Conservation (phyloP, 2,329 filamentous ascomycete genomes). For the Penicillium psychrosexuale region DNA sequence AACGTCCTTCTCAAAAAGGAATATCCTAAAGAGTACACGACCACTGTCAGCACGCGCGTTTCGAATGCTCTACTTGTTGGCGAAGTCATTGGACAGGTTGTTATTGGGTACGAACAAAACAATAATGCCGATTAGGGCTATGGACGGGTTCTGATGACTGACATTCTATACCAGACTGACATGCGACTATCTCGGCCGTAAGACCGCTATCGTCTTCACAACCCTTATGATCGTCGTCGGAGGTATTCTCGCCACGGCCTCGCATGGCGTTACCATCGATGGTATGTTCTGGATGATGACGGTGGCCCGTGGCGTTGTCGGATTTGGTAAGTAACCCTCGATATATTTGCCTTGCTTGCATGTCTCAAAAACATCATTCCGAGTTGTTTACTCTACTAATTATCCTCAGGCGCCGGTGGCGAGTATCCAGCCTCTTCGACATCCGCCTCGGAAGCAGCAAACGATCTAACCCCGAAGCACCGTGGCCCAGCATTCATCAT, state of each 20-base stretch:
- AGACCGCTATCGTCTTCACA: slow-evolving; percentile 46
- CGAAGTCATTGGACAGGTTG: slow-evolving; percentile 28
- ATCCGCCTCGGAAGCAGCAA: slow-evolving; percentile 49
- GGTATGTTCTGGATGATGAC: slow-evolving; percentile 56
- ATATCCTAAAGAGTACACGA: slow-evolving; percentile 27
- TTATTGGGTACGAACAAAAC: slow-evolving; percentile 22
- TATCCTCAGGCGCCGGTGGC: slow-evolving; percentile 36
- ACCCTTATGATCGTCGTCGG: slow-evolving; percentile 49
- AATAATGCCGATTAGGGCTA: background rate
- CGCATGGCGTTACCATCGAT: slow-evolving; percentile 45
- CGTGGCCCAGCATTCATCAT: slow-evolving; percentile 48
- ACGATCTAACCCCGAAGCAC: slow-evolving; percentile 42
- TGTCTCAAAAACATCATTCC: background rate
- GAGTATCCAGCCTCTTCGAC: slow-evolving; percentile 51
- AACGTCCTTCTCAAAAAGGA: slow-evolving; percentile 30
- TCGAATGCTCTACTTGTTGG: slow-evolving; percentile 30
- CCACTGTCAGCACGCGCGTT: slow-evolving; percentile 28
- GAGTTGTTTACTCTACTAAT: background rate
- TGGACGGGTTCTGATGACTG: background rate
- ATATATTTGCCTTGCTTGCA: background rate
- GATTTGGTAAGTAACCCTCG: slow-evolving; percentile 37
- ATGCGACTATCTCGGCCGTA: slow-evolving; percentile 48
- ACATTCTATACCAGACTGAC: slow-evolving; percentile 27
- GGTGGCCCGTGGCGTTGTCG: slow-evolving; percentile 48
- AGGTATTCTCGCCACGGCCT: slow-evolving; percentile 46